Evolutionary conservation across 306 rosid species (phyloP), one percentile per base, ranked within the genome.

Genomic region (Vigna reflexopilosa): DNA sequence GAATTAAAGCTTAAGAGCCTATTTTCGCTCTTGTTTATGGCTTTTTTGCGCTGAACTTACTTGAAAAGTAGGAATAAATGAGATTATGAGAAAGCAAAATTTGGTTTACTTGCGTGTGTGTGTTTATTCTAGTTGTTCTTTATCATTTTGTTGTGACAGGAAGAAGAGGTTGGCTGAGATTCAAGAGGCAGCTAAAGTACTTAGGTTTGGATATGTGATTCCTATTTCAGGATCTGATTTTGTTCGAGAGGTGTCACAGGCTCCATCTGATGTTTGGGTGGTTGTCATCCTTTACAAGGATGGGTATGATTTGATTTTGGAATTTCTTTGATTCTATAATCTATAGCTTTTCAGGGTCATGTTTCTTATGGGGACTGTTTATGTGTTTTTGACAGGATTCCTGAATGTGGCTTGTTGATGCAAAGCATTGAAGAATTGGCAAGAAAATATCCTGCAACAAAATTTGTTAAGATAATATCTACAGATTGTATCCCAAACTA

Each of bases 251-350:
- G 98, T 95, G 73, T 95, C 98, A 0, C 98, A 92, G 72, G 98
- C 98, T 83, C 90, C 97, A 42, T 80, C 98, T 66, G 98, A 95
- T 80, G 97, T 95, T 77, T 92, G 98, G 98, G 98, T 95, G 76
- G 98, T 95, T 64, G 98, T 95, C 45, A 70, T 92, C 81, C 98
- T 95, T 52, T 90, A 92, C 86, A 95, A 95, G 81, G 98, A 95
- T 57, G 98, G 98, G 97, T 93, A 90, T 75, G 55, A 54, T 62
- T 42, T 75, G 48, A 54, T 63, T 77, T 45, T 12, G 61, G 36
- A 19, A 58, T 19, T 68, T 19, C n/a, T 52, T 63, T 9, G 42
- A 26, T 76, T 55, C 49, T 55, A 16, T 32, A 61, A 14, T 56
- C 50, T 44, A 7, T 50, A 19, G 17, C 11, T n/a, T 12, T 69